These are phyloP conservation scores for Tuber microsphaerosporum DNA, from an alignment of 495 filamentous ascomycete species.

Conservation along the genomic window DNA sequence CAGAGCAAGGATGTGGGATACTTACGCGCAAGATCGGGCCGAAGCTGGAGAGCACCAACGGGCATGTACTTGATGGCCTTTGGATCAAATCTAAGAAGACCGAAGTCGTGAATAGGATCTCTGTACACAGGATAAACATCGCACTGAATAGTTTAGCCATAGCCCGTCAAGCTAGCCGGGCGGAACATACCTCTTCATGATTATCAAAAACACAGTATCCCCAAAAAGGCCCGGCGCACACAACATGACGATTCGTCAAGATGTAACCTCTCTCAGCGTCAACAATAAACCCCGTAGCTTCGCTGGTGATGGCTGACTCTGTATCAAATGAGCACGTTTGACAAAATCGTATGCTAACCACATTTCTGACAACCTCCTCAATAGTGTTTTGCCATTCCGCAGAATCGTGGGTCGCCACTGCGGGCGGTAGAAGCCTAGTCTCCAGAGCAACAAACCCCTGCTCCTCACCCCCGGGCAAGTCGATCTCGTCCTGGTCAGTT, in stretches of 20 bases:
- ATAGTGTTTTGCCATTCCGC: slow-evolving; percentile 97
- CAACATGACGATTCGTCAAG: slow-evolving; percentile 85
- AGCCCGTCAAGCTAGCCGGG: slow-evolving; percentile 6
- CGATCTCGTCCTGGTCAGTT: slow-evolving; percentile 46
- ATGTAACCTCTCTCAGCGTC: slow-evolving; percentile 91
- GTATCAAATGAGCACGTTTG: slow-evolving; percentile 98
- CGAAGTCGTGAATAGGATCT: slow-evolving; percentile 97
- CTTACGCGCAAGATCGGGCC: slow-evolving; percentile 74
- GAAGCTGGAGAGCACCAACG: slow-evolving; percentile 66
- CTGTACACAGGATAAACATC: slow-evolving; percentile 97
- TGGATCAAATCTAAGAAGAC: slow-evolving; percentile 90
- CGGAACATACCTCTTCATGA: slow-evolving; percentile 65
- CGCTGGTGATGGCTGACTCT: slow-evolving; percentile 81
- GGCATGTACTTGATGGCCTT: slow-evolving; percentile 95
- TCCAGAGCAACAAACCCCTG: slow-evolving; percentile 44
- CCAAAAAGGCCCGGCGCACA: slow-evolving; percentile 95
- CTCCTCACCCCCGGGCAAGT: slow-evolving; percentile 47
- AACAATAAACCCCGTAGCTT: slow-evolving; percentile 96
- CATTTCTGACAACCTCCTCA: slow-evolving; percentile 81
- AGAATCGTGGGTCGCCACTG: slow-evolving; percentile 62
- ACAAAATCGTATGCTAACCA: slow-evolving; percentile 97
- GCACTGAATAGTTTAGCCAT: slow-evolving; percentile 51
- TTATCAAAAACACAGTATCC: slow-evolving; percentile 98
- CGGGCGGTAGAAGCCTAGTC: slow-evolving; percentile 43
- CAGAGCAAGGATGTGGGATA: slow-evolving; percentile 9